These are phyloP conservation scores for Cicer chorassanicum DNA, from an alignment of 306 rosid genomes.

Conservation along the genomic window DNA sequence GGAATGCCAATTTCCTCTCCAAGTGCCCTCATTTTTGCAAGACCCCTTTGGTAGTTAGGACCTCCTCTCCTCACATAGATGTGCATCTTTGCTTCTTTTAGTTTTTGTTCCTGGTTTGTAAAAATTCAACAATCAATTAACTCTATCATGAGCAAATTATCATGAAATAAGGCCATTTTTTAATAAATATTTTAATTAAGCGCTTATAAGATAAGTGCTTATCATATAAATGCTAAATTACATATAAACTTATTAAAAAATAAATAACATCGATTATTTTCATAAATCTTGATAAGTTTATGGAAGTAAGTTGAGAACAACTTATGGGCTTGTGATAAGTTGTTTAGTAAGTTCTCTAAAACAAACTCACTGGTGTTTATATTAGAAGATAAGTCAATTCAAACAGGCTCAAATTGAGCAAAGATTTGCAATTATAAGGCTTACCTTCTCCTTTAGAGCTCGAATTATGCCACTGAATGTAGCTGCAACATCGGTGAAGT, in stretches of 20 bases:
- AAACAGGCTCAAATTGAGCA: background rate
- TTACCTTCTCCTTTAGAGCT: constrained; percentile 92
- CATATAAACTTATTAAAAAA: too few species aligned
- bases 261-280: too few species aligned
- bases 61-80: constrained; percentile 98
- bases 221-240: too few species aligned
- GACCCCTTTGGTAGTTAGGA: constrained; percentile 94
- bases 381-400: too few species aligned
- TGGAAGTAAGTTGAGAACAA: too few species aligned
- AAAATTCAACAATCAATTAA: constrained; percentile 41
- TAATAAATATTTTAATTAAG: too few species aligned
- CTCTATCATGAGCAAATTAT: background rate
- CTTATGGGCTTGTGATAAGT: too few species aligned
- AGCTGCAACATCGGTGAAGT: constrained; percentile 96
- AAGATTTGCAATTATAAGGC: constrained; percentile 5
- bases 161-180: background rate
- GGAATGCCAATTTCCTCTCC: constrained; percentile 95
- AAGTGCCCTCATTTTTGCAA: constrained; percentile 88
- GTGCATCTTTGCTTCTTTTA: constrained; percentile 83
- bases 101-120: constrained; percentile 76
- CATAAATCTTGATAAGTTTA: too few species aligned
- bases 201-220: too few species aligned
- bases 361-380: too few species aligned
- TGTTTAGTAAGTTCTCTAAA: too few species aligned
- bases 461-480: constrained; percentile 93